phyloP scores from a whole-genome alignment of 2,329 filamentous ascomycete genomes.

The Cladophialophora psammophila region DNA sequence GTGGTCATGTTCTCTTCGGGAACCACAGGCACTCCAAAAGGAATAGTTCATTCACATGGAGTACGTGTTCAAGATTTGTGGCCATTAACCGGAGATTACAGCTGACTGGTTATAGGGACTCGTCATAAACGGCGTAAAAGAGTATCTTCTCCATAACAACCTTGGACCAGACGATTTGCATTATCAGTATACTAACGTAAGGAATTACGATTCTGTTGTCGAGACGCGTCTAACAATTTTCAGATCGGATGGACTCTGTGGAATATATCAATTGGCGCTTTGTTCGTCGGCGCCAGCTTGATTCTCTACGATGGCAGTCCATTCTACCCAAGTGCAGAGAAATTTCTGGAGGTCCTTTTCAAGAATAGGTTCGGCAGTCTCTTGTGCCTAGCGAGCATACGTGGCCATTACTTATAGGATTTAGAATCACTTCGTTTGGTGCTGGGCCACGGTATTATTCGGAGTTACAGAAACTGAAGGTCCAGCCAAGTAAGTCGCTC shows the following conservation, averaged over 20 bases:
- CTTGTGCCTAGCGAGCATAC: neutral
- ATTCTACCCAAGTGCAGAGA: slow-evolving; percentile 70
- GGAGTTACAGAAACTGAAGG: slow-evolving; percentile 25
- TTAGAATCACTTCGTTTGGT: slow-evolving; percentile 21
- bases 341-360: slow-evolving; percentile 58
- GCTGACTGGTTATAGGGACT: slow-evolving; percentile 39
- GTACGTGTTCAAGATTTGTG: slow-evolving; percentile 22
- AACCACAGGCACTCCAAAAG: slow-evolving; percentile 67
- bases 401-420: neutral
- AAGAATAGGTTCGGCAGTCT: slow-evolving; percentile 43
- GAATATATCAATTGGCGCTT: slow-evolving; percentile 59
- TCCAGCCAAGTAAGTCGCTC: slow-evolving; percentile 17
- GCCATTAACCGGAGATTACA: neutral
- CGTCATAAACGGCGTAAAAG: slow-evolving; percentile 59
- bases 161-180: slow-evolving; percentile 50
- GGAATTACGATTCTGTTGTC: neutral
- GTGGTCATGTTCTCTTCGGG: slow-evolving; percentile 57
- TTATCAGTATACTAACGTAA: slow-evolving; percentile 51
- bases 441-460: slow-evolving; percentile 25
- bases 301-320: slow-evolving; percentile 83
- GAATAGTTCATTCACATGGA: slow-evolving; percentile 75
- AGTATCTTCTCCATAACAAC: slow-evolving; percentile 62
- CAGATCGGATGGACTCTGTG: slow-evolving; percentile 54
- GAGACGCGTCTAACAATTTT: neutral
- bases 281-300: slow-evolving; percentile 66